Evolutionary conservation across 805 yeast species (phyloP).

Genomic region (Sugiyamaella lignohabitans): DNA sequence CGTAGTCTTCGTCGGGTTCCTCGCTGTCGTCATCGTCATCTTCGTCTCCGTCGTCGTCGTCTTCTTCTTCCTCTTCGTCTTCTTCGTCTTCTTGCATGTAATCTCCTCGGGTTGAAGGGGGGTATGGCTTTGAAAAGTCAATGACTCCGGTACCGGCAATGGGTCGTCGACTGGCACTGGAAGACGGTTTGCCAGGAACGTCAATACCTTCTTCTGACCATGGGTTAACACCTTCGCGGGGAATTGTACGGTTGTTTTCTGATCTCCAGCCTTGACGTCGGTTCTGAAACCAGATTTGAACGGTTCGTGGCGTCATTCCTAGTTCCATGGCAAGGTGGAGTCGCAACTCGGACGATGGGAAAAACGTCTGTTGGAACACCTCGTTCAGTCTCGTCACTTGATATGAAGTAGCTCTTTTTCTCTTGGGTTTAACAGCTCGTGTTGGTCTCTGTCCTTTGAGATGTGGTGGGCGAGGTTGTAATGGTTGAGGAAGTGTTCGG

Average conservation of each 20-base stretch:
- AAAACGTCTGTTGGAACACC: constrained; percentile 70
- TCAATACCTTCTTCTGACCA: constrained; percentile 1
- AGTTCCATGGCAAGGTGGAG: constrained; percentile 66
- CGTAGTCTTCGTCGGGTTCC: constrained; percentile 7
- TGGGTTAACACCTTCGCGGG: constrained; percentile 15
- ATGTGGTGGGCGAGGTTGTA: constrained; percentile 11
- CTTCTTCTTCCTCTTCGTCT: constrained; percentile 11
- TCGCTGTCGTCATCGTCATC: constrained; percentile 10
- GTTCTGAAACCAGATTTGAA: constrained; percentile 89
- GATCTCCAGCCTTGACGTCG: constrained; percentile 43
- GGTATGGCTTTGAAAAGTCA: constrained; percentile 6
- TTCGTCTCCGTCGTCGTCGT: constrained; percentile 11
- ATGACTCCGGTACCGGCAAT: constrained; percentile 11
- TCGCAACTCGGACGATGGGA: constrained; percentile 68
- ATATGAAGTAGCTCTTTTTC: constrained; percentile 75
- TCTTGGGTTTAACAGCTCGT: constrained; percentile 35
- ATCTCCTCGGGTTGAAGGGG: background rate
- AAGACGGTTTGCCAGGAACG: background rate
- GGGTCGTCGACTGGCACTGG: background rate
- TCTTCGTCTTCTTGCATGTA: constrained; percentile 2
- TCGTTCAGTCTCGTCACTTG: constrained; percentile 61
- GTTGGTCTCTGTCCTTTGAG: background rate
- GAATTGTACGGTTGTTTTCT: constrained; percentile 20
- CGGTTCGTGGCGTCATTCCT: constrained; percentile 81
- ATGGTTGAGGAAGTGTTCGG: background rate